Conservation (phyloP, 2,329 filamentous ascomycete species). For the Truncatella angustata region DNA sequence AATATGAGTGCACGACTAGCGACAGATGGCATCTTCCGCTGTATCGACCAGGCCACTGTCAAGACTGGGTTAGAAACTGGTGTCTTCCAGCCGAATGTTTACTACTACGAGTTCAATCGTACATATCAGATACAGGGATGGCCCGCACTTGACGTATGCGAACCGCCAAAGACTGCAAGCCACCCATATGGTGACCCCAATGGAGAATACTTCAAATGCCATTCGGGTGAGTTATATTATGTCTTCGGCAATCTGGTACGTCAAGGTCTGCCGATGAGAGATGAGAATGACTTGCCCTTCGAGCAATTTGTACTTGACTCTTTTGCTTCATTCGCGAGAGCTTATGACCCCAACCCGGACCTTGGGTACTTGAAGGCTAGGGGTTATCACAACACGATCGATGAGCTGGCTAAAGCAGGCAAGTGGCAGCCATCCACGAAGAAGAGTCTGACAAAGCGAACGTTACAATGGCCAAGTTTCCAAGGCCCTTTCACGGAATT, state of each 20-base stretch:
- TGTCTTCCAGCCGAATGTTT: conserved; percentile 44
- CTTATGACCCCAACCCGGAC: conserved; percentile 49
- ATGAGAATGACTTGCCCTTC: conserved; percentile 38
- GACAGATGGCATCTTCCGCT: conserved; percentile 59
- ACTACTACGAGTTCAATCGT: conserved; percentile 61
- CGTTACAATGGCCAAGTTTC: conserved; percentile 42
- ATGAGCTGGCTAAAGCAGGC: conserved; percentile 24
- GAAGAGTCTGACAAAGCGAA: conserved; percentile 39
- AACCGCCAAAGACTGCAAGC: conserved; percentile 32
- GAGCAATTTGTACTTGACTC: conserved; percentile 41
- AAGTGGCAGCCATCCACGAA: conserved; percentile 34
- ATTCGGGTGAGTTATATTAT: conserved; percentile 55
- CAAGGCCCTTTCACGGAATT: conserved; percentile 44
- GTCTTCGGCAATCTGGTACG: conserved; percentile 50
- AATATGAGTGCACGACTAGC: conserved; percentile 52
- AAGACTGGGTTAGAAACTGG: conserved; percentile 43
- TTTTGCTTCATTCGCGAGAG: conserved; percentile 50
- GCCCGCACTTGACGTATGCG: conserved; percentile 51
- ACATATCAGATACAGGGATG: conserved; percentile 52
- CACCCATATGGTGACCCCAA: conserved; percentile 24
- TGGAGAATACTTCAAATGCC: conserved; percentile 49
- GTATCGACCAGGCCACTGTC: conserved; percentile 57
- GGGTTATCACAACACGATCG: conserved; percentile 31
- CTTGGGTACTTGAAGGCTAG: conserved; percentile 41
- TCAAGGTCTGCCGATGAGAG: conserved; percentile 41